Evolutionary conservation across 805 yeast genomes (phyloP), one percentile per base, ranked within the genome.

Genomic region (Wickerhamomyces sydowiorum): DNA sequence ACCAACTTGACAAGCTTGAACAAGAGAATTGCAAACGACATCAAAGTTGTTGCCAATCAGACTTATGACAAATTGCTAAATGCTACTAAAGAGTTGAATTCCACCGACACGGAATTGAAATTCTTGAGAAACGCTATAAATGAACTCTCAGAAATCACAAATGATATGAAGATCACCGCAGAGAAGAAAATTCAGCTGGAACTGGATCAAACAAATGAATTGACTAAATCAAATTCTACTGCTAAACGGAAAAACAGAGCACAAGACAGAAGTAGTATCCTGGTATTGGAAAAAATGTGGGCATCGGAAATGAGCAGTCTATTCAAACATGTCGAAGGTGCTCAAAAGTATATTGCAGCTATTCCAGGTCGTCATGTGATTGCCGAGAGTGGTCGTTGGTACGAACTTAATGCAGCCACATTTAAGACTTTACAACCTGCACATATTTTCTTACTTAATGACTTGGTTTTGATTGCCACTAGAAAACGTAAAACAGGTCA

Each of bases 251-350:
- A 25, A 38, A 48, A 36, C 31, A 43, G 47, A 24, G 56, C 46
- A 41, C 65, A 68, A 40, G 88, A 84, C 57, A 68, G 95, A 34
- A 78, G 82, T 46, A 80, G 89, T 41, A 78, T 88, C 39, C 53
- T 83, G 40, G 76, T 86, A 41, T 65, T 89, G 39, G 91, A 86
- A 58, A 80, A 80, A 52, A 76, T 85, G 69, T 88, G 96, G 96
- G 84, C 80, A 14, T 69, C 70, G 34, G 88, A 85, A 54, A 66
- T 89, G 55, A 76, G 75, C 41, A 72, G 77, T 8, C 64, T 89
- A 39, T 88, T 82, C 60, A 79, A 79, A 51, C 87, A 84, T 48
- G 95, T 90, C 14, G 96, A 90, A 49, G 95, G 96, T n/a, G 89
- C 95, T 1, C 90, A 86, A 52, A 85, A 85, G 54, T 77, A 74